Conservation (phyloP, 2,329 filamentous ascomycete genomes). For the Paraconiothyrium sp. region DNA sequence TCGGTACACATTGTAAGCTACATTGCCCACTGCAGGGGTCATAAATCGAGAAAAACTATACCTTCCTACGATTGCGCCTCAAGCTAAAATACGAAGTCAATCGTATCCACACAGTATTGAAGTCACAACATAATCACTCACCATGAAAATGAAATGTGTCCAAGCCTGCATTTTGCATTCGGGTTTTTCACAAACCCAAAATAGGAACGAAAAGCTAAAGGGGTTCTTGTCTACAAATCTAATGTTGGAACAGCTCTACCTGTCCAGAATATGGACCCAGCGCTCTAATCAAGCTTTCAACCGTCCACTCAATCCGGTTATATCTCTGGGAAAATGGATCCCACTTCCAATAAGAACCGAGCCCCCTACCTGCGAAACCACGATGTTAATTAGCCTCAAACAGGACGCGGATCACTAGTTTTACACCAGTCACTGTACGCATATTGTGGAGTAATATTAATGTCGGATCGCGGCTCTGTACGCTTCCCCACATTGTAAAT, state of each 20-base stretch:
- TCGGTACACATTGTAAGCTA: background rate
- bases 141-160: too few species aligned
- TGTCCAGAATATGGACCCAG: background rate
- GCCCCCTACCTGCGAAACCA: background rate
- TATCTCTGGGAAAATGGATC: constrained; percentile 10
- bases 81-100: too few species aligned
- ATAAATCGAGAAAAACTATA: too few species aligned
- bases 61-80: too few species aligned
- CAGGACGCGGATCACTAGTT: background rate
- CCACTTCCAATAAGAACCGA: background rate
- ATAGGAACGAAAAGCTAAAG: too few species aligned
- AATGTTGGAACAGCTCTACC: background rate
- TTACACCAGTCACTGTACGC: background rate
- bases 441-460: constrained; percentile 6
- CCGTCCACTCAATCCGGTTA: constrained; percentile 12
- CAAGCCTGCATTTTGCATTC: too few species aligned
- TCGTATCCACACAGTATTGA: too few species aligned
- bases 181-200: too few species aligned
- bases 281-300: constrained; percentile 5
- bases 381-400: constrained; percentile 14
- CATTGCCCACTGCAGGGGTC: background rate
- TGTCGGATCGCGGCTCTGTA: constrained; percentile 10
- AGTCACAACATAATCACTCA: too few species aligned
- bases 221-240: background rate
- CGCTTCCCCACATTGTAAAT: constrained; percentile 4